phyloP scores from a whole-genome alignment of 2,329 filamentous ascomycete genomes.

The Curvularia eragrostidis region DNA sequence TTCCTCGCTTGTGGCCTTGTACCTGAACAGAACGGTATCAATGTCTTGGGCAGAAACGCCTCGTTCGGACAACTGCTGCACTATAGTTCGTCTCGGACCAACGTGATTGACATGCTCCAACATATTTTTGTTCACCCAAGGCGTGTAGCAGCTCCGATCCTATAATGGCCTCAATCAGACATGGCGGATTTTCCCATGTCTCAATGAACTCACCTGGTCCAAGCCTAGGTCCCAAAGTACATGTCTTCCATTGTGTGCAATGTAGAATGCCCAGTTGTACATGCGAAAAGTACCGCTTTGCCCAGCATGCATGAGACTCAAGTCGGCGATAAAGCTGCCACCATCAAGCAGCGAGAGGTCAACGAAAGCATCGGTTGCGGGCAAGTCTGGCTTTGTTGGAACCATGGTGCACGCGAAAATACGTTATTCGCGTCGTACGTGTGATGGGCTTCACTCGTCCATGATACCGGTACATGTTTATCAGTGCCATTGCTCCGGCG shows the following conservation, averaged over 20 bases:
- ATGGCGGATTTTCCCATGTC: not conserved
- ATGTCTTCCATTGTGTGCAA: conserved; percentile 34
- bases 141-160: conserved; percentile 43
- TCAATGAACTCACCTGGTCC: conserved; percentile 26
- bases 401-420: not conserved
- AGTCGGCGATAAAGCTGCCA: conserved; percentile 42
- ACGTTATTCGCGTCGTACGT: not conserved
- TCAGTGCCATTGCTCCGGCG: not conserved
- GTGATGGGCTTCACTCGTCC: not conserved
- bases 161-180: conserved; percentile 13
- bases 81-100: conserved; percentile 37
- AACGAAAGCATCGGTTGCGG: conserved; percentile 31
- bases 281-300: conserved; percentile 39
- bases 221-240: conserved; percentile 45
- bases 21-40: conserved; percentile 43
- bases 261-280: conserved; percentile 47
- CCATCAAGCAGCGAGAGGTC: conserved; percentile 41
- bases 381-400: conserved; percentile 4
- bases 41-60: conserved; percentile 30
- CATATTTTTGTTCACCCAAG: conserved; percentile 45
- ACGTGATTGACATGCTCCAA: conserved; percentile 36
- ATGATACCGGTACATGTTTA: not conserved
- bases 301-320: conserved; percentile 38
- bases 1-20: not conserved
- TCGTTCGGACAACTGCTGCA: conserved; percentile 34